Conservation (phyloP, 306 rosid species). For the Corylus avellana region DNA sequence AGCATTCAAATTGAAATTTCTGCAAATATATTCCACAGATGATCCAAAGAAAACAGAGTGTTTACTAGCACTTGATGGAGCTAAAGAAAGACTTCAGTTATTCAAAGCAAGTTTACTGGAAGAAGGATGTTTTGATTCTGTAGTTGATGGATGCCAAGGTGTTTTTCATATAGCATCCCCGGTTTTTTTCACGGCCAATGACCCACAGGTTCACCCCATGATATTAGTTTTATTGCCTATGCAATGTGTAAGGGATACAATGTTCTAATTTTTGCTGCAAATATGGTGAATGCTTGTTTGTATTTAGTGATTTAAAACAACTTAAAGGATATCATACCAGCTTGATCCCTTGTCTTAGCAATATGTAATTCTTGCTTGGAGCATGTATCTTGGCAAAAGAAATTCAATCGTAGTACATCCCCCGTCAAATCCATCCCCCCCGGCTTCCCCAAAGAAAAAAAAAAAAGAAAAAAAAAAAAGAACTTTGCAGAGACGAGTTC, state of each 20-base stretch:
- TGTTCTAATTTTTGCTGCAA: neutral
- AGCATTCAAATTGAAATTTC: neutral
- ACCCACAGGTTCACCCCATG: neutral
- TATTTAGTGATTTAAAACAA: neutral
- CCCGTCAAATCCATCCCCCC: no score
- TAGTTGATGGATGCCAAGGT: conserved; percentile 13
- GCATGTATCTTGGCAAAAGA: neutral
- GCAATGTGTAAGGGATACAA: neutral
- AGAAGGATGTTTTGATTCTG: conserved; percentile 22
- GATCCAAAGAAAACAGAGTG: conserved; percentile 20
- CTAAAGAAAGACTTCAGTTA: conserved; percentile 12
- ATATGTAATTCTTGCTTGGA: neutral
- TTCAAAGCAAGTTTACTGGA: conserved; percentile 18
- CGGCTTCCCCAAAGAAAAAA: no score
- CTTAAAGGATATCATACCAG: neutral
- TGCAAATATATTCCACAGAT: neutral
- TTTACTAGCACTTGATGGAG: conserved; percentile 17
- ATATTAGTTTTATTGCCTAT: neutral
- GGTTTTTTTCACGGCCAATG: neutral
- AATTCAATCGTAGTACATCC: neutral
- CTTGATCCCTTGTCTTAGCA: neutral
- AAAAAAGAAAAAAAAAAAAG: no score
- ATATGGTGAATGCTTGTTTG: neutral
- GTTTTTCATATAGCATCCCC: conserved; percentile 24
- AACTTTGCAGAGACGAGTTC: no score